phyloP scores from a whole-genome alignment of 352 stramenopile genomes.

The Globisporangium cylindrosporum region DNA sequence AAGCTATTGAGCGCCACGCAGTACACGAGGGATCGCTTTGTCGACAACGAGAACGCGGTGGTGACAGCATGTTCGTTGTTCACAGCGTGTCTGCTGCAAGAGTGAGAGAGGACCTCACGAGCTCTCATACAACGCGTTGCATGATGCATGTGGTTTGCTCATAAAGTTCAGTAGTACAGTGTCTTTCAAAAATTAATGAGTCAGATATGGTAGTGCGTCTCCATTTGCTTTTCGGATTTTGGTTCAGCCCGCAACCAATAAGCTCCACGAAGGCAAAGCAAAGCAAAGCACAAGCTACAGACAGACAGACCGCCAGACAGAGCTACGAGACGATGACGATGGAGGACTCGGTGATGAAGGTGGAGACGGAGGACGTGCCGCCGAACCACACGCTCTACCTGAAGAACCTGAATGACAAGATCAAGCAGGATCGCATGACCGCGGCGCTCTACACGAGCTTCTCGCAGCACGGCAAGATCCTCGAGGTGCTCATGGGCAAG shows the following conservation, averaged over 20 bases:
- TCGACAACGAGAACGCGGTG: neutral
- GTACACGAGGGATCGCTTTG: neutral
- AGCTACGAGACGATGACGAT: neutral
- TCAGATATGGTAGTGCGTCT: neutral
- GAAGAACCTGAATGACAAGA: constrained; percentile 95
- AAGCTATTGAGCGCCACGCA: neutral
- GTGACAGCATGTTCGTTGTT: neutral
- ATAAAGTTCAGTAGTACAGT: no score
- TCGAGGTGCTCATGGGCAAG: constrained; percentile 88
- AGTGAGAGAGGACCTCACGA: no score
- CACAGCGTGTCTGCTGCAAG: neutral
- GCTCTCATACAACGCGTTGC: no score
- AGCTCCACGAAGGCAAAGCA: neutral
- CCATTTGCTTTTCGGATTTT: neutral
- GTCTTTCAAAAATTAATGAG: no score
- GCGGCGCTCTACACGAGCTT: constrained; percentile 88
- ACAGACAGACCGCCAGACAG: neutral
- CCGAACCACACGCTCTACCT: constrained; percentile 93
- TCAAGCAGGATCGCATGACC: constrained; percentile 91
- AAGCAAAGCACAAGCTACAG: neutral
- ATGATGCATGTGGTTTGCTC: no score
- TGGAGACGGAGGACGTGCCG: constrained; percentile 51
- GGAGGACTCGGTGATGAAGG: constrained; percentile 3
- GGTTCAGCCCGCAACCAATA: neutral
- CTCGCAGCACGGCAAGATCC: constrained; percentile 91